phyloP scores from a whole-genome alignment of 305 asterid genomes.

The Fraxinus sp. region DNA sequence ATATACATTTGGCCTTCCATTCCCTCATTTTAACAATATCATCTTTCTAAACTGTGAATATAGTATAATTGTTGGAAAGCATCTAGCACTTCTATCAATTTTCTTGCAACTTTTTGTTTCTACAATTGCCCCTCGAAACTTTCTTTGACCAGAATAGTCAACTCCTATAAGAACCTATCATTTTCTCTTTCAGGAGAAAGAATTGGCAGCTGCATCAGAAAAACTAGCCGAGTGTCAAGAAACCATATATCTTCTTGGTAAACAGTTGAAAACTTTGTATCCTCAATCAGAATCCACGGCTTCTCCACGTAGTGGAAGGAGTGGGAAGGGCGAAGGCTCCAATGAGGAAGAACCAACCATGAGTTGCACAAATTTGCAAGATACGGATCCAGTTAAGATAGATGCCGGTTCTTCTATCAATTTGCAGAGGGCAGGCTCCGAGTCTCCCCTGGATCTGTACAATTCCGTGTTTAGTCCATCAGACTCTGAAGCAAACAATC shows the following conservation, averaged over 20 bases:
- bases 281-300: constrained; percentile 54
- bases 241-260: constrained; percentile 83
- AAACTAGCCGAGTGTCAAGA: constrained; percentile 95
- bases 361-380: constrained; percentile 51
- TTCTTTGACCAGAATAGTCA: background rate
- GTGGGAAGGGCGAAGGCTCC: constrained; percentile 39
- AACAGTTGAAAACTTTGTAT: constrained; percentile 69
- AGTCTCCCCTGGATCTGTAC: constrained; percentile 53
- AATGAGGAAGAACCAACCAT: constrained; percentile 52
- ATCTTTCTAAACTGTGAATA: background rate
- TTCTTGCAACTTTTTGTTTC: background rate
- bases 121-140: background rate
- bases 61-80: background rate
- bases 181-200: constrained; percentile 61
- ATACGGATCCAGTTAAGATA: constrained; percentile 47
- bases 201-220: constrained; percentile 80
- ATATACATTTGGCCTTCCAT: background rate
- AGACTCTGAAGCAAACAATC: constrained; percentile 57
- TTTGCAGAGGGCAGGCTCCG: constrained; percentile 48
- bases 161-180: background rate
- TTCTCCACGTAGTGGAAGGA: constrained; percentile 40
- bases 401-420: constrained; percentile 41
- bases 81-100: background rate
- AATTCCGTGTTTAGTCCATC: constrained; percentile 50
- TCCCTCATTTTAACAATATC: background rate